phyloP scores from a whole-genome alignment of 2,329 filamentous ascomycete species.

The Penicillium sp. region DNA sequence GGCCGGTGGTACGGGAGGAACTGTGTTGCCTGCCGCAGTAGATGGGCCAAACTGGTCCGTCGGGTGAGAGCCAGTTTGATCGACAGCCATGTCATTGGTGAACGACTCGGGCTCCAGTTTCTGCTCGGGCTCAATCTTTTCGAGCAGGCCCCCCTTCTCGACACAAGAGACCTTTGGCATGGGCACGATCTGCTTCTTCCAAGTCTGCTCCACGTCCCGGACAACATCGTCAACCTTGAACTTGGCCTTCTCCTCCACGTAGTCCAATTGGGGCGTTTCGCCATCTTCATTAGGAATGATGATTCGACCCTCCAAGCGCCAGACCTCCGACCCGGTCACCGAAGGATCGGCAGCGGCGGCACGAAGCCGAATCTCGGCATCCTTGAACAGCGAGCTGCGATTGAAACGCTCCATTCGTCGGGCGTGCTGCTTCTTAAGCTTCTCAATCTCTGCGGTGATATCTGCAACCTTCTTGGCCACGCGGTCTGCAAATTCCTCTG shows the following conservation, averaged over 20 bases:
- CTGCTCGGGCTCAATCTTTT: constrained; percentile 41
- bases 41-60: constrained; percentile 33
- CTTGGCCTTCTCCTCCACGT: constrained; percentile 39
- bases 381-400: constrained; percentile 61
- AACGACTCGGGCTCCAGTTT: constrained; percentile 30
- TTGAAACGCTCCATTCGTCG: constrained; percentile 69
- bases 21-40: constrained; percentile 6
- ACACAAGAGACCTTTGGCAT: constrained; percentile 64
- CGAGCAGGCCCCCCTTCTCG: constrained; percentile 69
- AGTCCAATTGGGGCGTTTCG: constrained; percentile 31
- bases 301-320: constrained; percentile 56
- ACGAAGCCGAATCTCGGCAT: constrained; percentile 70
- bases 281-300: constrained; percentile 28
- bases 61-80: constrained; percentile 25
- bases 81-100: constrained; percentile 33
- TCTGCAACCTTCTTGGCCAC: constrained; percentile 66
- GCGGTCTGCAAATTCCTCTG: constrained; percentile 76
- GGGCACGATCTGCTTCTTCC: constrained; percentile 61
- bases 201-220: constrained; percentile 63
- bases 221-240: constrained; percentile 63
- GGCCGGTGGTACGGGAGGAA: constrained; percentile 5
- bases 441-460: constrained; percentile 74
- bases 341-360: constrained; percentile 53
- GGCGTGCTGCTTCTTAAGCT: constrained; percentile 73
- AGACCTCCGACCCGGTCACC: constrained; percentile 54